These are phyloP conservation scores for Leishmania tropica DNA, from an alignment of 208 protist species.

Conservation along the genomic window DNA sequence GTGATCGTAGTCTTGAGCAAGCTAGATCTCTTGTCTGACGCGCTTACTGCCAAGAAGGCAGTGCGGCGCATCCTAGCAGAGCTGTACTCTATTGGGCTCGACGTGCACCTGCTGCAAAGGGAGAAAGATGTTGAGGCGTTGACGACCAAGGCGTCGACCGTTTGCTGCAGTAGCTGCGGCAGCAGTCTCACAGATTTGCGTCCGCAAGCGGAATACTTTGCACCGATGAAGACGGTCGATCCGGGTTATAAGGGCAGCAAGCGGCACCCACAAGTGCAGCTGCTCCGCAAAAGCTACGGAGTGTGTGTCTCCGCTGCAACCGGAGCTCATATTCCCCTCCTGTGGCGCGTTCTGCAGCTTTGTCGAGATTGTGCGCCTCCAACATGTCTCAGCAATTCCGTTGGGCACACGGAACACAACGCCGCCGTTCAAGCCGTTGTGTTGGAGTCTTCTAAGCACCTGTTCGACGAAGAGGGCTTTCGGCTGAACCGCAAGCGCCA, in stretches of 20 bases:
- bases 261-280: conserved; percentile 60
- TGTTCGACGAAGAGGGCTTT: conserved; percentile 90
- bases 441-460: conserved; percentile 88
- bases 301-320: conserved; percentile 78
- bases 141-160: background rate
- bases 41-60: conserved; percentile 39
- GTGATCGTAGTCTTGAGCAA: conserved; percentile 91
- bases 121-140: conserved; percentile 41
- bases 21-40: conserved; percentile 77
- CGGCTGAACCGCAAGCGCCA: conserved; percentile 54
- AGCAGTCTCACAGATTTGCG: conserved; percentile 5
- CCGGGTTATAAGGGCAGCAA: conserved; percentile 72
- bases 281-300: conserved; percentile 72
- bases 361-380: conserved; percentile 42
- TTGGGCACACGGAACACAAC: conserved; percentile 51
- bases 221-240: conserved; percentile 71
- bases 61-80: conserved; percentile 49
- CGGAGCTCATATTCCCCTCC: conserved; percentile 51
- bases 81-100: conserved; percentile 63
- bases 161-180: background rate
- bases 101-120: conserved; percentile 61
- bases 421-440: conserved; percentile 81
- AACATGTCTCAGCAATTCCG: conserved; percentile 55
- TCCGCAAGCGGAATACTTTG: conserved; percentile 40
- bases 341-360: conserved; percentile 68